Evolutionary conservation across 2,329 filamentous ascomycete species (phyloP).

Genomic region (Claviceps sorghi): DNA sequence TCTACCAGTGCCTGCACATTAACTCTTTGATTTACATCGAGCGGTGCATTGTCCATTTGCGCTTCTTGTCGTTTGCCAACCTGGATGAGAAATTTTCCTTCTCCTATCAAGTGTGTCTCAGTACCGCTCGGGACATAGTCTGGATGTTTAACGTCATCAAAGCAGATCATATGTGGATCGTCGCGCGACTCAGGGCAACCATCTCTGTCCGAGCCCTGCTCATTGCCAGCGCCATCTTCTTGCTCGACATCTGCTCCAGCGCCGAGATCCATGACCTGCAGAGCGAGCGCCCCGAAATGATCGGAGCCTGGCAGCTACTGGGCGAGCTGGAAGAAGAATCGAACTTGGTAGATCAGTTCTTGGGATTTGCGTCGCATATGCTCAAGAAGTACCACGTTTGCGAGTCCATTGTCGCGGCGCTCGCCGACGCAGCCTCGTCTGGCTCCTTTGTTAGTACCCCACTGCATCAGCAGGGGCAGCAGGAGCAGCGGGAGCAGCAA

Average conservation of each 20-base stretch:
- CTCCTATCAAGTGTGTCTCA: not conserved
- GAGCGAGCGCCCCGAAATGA: slow-evolving; percentile 1
- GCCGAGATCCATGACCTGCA: not conserved
- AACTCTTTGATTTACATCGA: slow-evolving; percentile 3
- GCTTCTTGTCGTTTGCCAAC: not conserved
- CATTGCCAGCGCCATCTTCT: slow-evolving; percentile 1
- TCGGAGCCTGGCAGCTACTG: slow-evolving; percentile 2
- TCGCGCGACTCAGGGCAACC: not conserved
- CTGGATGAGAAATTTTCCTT: not conserved
- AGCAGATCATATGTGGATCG: not conserved
- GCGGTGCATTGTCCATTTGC: slow-evolving; percentile 3
- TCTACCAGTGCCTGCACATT: slow-evolving; percentile 3
- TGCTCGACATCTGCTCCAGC: slow-evolving; percentile 4
- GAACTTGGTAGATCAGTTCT: slow-evolving; percentile 3
- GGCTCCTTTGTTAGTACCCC: not conserved
- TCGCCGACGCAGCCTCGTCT: not conserved
- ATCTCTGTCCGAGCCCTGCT: not conserved
- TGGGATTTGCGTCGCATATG: slow-evolving; percentile 3
- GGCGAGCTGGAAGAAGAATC: slow-evolving; percentile 1
- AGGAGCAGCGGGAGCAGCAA: not conserved
- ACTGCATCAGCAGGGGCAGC: not conserved
- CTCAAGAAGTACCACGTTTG: slow-evolving; percentile 2
- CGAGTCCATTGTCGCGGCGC: not conserved
- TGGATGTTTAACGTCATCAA: slow-evolving; percentile 1
- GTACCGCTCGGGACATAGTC: slow-evolving; percentile 2